phyloP scores from a whole-genome alignment of 208 protist species.

The Crithidia brevicula region DNA sequence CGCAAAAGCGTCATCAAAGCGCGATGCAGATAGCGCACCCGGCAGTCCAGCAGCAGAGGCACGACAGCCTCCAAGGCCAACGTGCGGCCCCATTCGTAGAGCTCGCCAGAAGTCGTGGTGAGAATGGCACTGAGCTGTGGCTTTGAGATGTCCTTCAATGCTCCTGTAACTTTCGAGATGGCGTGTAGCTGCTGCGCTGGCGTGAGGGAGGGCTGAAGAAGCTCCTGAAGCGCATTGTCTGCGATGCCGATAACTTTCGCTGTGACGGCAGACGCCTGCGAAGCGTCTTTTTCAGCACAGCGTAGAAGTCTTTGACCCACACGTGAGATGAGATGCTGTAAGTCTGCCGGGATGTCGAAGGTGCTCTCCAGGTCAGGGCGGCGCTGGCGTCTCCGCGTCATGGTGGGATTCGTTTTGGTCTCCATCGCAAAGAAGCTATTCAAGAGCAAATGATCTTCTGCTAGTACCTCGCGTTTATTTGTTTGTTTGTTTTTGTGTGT shows the following conservation, averaged over 20 bases:
- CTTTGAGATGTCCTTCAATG: conserved; percentile 45
- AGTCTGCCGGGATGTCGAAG: conserved; percentile 32
- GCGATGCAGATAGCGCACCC: conserved; percentile 84
- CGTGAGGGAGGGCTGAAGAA: conserved; percentile 47
- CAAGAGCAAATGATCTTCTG: too few species aligned
- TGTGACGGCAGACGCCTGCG: background rate
- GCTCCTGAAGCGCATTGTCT: conserved; percentile 42
- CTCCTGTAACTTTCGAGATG: conserved; percentile 68
- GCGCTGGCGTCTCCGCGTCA: conserved; percentile 41
- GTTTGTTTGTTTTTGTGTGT: too few species aligned
- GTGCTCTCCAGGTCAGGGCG: conserved; percentile 49
- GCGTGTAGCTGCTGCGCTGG: conserved; percentile 74
- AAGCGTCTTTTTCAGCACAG: background rate
- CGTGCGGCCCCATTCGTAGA: conserved; percentile 13
- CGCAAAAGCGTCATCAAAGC: conserved; percentile 77
- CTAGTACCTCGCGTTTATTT: too few species aligned
- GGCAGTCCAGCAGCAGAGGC: conserved; percentile 76
- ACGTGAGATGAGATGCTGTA: conserved; percentile 24
- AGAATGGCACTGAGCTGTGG: conserved; percentile 7
- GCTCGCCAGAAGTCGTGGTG: conserved; percentile 8
- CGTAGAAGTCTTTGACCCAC: conserved; percentile 14
- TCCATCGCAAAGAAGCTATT: too few species aligned
- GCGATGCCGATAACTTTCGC: conserved; percentile 37
- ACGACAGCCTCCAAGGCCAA: conserved; percentile 65
- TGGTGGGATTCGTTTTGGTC: conserved; percentile 22